These are phyloP conservation scores for Begonia peltatifolia DNA, from an alignment of 306 rosid species.

Conservation along the genomic window DNA sequence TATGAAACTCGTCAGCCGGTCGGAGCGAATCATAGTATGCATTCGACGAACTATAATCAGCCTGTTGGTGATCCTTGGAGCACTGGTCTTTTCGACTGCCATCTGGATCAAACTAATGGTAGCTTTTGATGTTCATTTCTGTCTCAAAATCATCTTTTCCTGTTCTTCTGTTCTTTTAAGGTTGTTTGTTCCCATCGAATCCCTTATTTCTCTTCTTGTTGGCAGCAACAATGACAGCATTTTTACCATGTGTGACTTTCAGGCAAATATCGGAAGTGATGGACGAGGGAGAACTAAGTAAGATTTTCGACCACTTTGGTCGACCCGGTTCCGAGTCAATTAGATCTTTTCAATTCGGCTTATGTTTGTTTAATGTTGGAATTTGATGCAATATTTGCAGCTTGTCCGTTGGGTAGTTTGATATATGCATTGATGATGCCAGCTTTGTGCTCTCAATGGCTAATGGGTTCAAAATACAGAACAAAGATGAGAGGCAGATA, in stretches of 20 bases:
- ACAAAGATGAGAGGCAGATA: constrained; percentile 32
- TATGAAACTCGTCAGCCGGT: constrained; percentile 8
- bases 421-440: constrained; percentile 56
- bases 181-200: too few relatives aligned
- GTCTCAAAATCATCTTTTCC: too few relatives aligned
- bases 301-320: background rate
- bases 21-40: constrained; percentile 6
- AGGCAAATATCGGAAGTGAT: constrained; percentile 54
- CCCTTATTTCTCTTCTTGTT: background rate
- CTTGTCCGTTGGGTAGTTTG: constrained; percentile 45
- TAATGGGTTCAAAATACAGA: constrained; percentile 52
- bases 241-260: constrained; percentile 53
- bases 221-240: constrained; percentile 48
- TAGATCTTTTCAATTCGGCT: too few relatives aligned
- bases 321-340: too few relatives aligned
- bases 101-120: constrained; percentile 40
- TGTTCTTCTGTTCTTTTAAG: too few relatives aligned
- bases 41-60: constrained; percentile 8
- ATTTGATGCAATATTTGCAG: constrained; percentile 6
- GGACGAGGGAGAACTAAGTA: constrained; percentile 49
- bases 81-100: constrained; percentile 51
- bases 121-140: too few relatives aligned
- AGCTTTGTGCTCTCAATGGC: constrained; percentile 59
- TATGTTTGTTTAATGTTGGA: too few relatives aligned
- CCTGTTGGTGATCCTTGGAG: constrained; percentile 40